These are phyloP conservation scores for Gillenia trifoliata DNA, from an alignment of 306 rosid genomes.

Conservation along the genomic window DNA sequence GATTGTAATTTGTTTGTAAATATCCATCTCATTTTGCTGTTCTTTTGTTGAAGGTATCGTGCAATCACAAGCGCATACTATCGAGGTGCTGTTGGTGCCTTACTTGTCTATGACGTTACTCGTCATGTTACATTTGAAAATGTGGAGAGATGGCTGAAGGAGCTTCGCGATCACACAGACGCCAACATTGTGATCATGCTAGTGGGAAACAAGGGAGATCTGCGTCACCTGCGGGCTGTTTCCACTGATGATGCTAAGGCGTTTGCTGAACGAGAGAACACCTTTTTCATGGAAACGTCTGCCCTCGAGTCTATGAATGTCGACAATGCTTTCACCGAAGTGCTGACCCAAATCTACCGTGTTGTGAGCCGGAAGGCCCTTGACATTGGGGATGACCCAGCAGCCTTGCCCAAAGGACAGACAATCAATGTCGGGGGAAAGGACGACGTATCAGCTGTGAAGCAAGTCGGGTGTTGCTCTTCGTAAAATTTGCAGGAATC, in stretches of 20 bases:
- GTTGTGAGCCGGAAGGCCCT: conserved; percentile 72
- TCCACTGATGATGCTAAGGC: conserved; percentile 51
- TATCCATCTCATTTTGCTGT: conserved; percentile 9
- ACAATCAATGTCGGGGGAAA: conserved; percentile 54
- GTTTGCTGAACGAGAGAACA: conserved; percentile 58
- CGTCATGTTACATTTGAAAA: conserved; percentile 76
- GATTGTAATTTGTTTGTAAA: background rate
- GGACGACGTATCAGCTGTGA: conserved; percentile 73
- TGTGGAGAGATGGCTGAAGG: conserved; percentile 85
- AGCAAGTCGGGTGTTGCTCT: conserved; percentile 64
- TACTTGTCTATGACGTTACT: conserved; percentile 76
- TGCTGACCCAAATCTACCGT: conserved; percentile 52
- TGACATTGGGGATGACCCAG: conserved; percentile 69
- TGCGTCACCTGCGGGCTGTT: conserved; percentile 70
- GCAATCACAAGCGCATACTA: conserved; percentile 83
- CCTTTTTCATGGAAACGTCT: conserved; percentile 76
- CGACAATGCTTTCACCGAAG: conserved; percentile 70
- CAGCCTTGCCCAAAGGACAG: conserved; percentile 68
- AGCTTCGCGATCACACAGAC: conserved; percentile 83
- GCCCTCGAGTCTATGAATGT: conserved; percentile 77
- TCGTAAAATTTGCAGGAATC: conserved; percentile 24
- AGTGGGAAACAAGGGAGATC: conserved; percentile 74
- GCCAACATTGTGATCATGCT: conserved; percentile 74
- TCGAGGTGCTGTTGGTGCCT: conserved; percentile 81
- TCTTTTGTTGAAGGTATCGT: conserved; percentile 50